phyloP scores from a whole-genome alignment of 2,329 filamentous ascomycete genomes.

The Paramyrothecium sp. region DNA sequence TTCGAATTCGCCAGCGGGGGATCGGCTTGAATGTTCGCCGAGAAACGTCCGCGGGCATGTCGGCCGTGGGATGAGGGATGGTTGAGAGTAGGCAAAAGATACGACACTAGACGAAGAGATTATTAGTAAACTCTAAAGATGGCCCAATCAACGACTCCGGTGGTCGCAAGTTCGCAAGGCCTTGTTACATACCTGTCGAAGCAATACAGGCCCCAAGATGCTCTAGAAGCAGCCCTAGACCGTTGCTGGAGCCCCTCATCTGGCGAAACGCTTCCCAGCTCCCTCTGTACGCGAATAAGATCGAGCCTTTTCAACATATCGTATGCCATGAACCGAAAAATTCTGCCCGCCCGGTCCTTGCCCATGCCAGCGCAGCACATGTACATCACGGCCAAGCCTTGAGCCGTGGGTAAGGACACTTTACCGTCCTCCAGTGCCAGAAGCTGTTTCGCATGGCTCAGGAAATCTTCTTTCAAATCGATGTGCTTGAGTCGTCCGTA shows the following conservation, averaged over 20 bases:
- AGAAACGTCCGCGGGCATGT: conserved; percentile 9
- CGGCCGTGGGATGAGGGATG: conserved; percentile 8
- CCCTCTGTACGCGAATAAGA: conserved; percentile 4
- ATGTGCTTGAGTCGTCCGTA: conserved; percentile 8
- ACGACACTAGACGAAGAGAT: conserved; percentile 5
- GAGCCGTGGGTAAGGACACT: conserved; percentile 14
- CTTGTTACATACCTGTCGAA: conserved; percentile 14
- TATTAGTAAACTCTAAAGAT: background rate
- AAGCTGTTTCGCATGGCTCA: conserved; percentile 19
- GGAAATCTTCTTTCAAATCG: conserved; percentile 15
- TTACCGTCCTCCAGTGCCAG: conserved; percentile 17
- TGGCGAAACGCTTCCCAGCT: conserved; percentile 2
- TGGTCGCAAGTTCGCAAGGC: background rate
- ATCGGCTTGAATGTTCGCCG: background rate
- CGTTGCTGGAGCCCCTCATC: background rate
- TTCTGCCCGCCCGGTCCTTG: conserved; percentile 10
- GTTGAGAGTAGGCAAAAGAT: conserved; percentile 10
- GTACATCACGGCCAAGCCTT: conserved; percentile 16
- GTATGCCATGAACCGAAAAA: conserved; percentile 17
- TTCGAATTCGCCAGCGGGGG: conserved; percentile 5
- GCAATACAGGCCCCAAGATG: conserved; percentile 14
- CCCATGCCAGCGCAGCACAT: conserved; percentile 10
- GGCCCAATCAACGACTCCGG: no score
- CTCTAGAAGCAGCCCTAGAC: conserved; percentile 7
- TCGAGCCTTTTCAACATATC: conserved; percentile 14